Evolutionary conservation across 768 basidiomycete genomes (phyloP), one percentile per base, ranked within the genome.

Genomic region (Tulasnella calospora): DNA sequence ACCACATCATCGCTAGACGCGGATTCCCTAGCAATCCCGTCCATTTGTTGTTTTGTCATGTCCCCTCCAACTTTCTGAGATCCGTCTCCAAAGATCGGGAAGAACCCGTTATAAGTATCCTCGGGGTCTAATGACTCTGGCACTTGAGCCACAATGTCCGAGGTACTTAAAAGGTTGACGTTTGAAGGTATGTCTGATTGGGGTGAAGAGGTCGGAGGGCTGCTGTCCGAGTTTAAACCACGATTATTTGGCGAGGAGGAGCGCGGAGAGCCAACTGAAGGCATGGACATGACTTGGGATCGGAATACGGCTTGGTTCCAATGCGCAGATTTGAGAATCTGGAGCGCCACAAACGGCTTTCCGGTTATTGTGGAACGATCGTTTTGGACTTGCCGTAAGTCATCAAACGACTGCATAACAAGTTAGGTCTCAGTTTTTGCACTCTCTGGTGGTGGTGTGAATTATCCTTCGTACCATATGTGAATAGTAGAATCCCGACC

Each of bases 401-500:
- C 93, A 35, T 96, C 94, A 82, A 93, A 89, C 17, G 88, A 85
- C 95, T 96, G 82, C 7, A n/a, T 71, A 36, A 80, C 47, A 57
- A 73, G 77, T 23, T 78, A 67, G 79, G 51, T 36, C 78, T 82
- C 70, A 80, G 57, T 40, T 51, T 33, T 23, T 55, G 38, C 36
- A 38, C 41, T 67, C 55, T 55, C n/a, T 30, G 71, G 27, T 40
- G 46, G 17, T 15, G 30, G 51, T 81, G 7, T 82, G 70, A 21
- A 46, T 27, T n/a, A 36, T 17, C 35, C 38, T 47, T 84, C 87
- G 71, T 79, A 94, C 94, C 92, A 97, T 93, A 82, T 96, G 94
- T 6, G 88, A 85, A 83, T 96, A 97, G 83, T 95, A 92, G 8
- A 97, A 94, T 13, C 92, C 92, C 35, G 89, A 85, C 57, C 87